Percentiles rank a stretch among this genome's conserved stretches.
Evolutionary conservation across 352 stramenopile genomes (phyloP).

Genomic region (Chrysophaeum taylorii): DNA sequence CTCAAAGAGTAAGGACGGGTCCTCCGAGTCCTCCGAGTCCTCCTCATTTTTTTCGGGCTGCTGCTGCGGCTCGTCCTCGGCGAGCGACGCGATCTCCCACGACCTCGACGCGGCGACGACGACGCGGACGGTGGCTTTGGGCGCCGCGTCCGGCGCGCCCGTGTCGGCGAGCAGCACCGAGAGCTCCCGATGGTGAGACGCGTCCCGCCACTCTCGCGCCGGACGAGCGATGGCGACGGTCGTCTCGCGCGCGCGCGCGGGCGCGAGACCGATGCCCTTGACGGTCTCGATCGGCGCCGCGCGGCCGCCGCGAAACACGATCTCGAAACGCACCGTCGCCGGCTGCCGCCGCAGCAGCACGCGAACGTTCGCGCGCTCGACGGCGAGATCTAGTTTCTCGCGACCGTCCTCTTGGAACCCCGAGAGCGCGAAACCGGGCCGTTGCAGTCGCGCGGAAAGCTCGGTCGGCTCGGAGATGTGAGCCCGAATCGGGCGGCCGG

Average conservation of each 20-base stretch:
- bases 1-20: too few relatives aligned
- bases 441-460: too few relatives aligned
- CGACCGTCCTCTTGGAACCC: too few relatives aligned
- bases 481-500: too few relatives aligned
- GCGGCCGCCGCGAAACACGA: background rate
- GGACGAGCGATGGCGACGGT: background rate
- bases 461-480: too few relatives aligned
- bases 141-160: background rate
- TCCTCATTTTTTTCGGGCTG: too few relatives aligned
- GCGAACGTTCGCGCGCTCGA: background rate
- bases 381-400: background rate
- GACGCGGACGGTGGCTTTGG: background rate
- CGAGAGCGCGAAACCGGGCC: too few relatives aligned
- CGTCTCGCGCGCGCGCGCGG: background rate
- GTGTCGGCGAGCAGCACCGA: background rate
- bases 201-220: background rate
- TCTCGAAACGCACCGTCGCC: background rate
- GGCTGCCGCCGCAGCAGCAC: background rate
- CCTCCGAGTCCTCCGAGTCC: too few relatives aligned
- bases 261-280: background rate
- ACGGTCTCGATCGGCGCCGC: background rate
- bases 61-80: too few relatives aligned
- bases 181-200: background rate
- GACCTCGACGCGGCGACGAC: background rate
- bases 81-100: background rate